These are phyloP conservation scores for Lomentospora prolificans DNA, from an alignment of 2,329 filamentous ascomycete species.

Conservation along the genomic window DNA sequence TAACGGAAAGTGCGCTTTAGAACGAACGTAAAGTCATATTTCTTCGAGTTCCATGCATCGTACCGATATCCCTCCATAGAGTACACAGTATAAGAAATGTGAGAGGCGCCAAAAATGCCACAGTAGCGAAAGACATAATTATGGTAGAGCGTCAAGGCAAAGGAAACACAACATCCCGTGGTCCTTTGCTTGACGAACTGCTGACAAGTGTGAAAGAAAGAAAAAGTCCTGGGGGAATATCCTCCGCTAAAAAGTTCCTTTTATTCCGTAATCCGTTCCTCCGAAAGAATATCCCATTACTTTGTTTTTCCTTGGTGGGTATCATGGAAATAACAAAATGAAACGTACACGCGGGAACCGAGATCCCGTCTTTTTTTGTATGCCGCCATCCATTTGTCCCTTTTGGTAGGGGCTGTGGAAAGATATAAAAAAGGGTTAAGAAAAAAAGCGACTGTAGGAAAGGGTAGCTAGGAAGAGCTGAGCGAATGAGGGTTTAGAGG, in stretches of 20 bases:
- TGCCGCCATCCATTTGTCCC: background rate
- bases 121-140: background rate
- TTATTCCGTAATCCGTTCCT: background rate
- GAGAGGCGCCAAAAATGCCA: background rate
- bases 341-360: background rate
- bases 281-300: background rate
- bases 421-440: background rate
- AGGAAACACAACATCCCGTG: too few relatives aligned
- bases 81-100: background rate
- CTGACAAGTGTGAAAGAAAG: background rate
- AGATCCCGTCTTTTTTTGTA: background rate
- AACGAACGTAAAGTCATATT: background rate
- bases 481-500: background rate
- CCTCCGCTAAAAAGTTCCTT: background rate
- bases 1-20: background rate
- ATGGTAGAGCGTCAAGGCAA: too few relatives aligned
- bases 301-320: conserved; percentile 1
- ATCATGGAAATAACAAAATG: background rate
- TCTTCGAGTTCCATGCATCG: background rate
- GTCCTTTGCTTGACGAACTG: too few relatives aligned
- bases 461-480: background rate
- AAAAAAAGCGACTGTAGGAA: background rate
- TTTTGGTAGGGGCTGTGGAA: too few relatives aligned
- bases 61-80: background rate
- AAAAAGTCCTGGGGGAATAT: background rate